A percentile compares a stretch with the other conserved stretches of the same genome.
Evolutionary conservation across 1,284 basidiomycete genomes (phyloP).

Genomic region (Cryptococcus jaspeensis): DNA sequence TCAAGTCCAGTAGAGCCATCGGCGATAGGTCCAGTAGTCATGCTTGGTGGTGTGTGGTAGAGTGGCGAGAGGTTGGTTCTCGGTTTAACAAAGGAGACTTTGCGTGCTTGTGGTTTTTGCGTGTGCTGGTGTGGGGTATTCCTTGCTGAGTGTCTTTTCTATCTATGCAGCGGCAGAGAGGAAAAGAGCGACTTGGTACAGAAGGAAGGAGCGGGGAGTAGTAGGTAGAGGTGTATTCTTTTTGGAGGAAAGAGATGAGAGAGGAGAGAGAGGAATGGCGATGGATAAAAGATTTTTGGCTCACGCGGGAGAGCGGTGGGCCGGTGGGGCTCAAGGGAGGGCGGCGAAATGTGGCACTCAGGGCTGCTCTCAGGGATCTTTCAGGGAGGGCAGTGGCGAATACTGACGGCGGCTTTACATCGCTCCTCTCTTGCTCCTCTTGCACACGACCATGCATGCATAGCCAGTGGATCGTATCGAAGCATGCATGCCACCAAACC

Average conservation of each 20-base stretch:
- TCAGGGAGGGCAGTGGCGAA: no score
- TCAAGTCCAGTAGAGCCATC: constrained; percentile 75
- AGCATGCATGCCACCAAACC: no score
- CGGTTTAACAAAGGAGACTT: background rate
- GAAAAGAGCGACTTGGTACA: constrained; percentile 17
- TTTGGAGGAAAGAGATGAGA: constrained; percentile 8
- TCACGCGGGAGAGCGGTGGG: constrained; percentile 2
- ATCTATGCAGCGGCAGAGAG: constrained; percentile 7
- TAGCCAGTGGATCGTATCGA: no score
- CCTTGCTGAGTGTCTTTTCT: constrained; percentile 3
- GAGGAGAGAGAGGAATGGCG: constrained; percentile 5
- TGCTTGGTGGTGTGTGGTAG: constrained; percentile 17
- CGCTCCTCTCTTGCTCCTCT: no score
- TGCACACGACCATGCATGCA: no score
- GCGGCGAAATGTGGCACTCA: background rate
- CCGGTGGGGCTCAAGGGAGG: background rate
- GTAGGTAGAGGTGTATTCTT: constrained; percentile 5
- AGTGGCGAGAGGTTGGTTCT: background rate
- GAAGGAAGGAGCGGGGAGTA: background rate
- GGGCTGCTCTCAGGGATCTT: no score
- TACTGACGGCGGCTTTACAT: no score
- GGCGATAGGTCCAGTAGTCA: constrained; percentile 43
- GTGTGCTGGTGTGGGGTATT: constrained; percentile 4
- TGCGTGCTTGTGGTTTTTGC: background rate
- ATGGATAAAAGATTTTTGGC: constrained; percentile 3